Evolutionary conservation across 2,329 filamentous ascomycete genomes (phyloP).

Genomic region (Pseudogymnoascus sp.): DNA sequence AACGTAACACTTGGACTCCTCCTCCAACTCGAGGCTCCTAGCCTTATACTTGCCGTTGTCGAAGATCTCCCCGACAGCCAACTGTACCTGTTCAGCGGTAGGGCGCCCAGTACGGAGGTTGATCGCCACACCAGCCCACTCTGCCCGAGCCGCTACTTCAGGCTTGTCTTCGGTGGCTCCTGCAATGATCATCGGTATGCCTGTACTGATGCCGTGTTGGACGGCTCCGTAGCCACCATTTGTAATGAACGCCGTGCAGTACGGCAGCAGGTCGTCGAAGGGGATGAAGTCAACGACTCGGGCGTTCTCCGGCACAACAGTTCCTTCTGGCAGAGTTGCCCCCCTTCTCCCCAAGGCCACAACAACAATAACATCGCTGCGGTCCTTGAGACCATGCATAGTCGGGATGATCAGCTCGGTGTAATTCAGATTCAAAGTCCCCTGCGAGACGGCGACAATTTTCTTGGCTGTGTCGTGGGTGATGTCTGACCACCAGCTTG

Average conservation of each 20-base stretch:
- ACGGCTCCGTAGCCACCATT: constrained; percentile 34
- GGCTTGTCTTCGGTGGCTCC: constrained; percentile 32
- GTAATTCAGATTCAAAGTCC: constrained; percentile 28
- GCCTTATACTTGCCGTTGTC: neutral
- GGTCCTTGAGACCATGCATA: constrained; percentile 29
- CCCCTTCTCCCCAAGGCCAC: constrained; percentile 27
- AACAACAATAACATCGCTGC: constrained; percentile 30
- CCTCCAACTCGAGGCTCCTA: constrained; percentile 1
- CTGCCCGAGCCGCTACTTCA: constrained; percentile 26
- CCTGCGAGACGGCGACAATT: constrained; percentile 33
- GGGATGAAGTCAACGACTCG: constrained; percentile 32
- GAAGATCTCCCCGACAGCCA: constrained; percentile 6
- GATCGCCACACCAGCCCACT: constrained; percentile 32
- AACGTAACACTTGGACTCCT: neutral
- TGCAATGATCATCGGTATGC: constrained; percentile 30
- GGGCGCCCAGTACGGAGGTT: constrained; percentile 25
- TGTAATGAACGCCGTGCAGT: constrained; percentile 30
- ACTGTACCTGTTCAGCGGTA: neutral
- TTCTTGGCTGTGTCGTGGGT: constrained; percentile 31
- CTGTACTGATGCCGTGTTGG: constrained; percentile 28
- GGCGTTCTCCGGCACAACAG: constrained; percentile 27
- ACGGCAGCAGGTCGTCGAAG: constrained; percentile 30
- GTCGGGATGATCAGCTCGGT: constrained; percentile 31
- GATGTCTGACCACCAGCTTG: constrained; percentile 41
- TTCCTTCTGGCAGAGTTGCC: constrained; percentile 23